Conservation (phyloP, 176 grass and related monocot species). For the Aegilops bicornis region DNA sequence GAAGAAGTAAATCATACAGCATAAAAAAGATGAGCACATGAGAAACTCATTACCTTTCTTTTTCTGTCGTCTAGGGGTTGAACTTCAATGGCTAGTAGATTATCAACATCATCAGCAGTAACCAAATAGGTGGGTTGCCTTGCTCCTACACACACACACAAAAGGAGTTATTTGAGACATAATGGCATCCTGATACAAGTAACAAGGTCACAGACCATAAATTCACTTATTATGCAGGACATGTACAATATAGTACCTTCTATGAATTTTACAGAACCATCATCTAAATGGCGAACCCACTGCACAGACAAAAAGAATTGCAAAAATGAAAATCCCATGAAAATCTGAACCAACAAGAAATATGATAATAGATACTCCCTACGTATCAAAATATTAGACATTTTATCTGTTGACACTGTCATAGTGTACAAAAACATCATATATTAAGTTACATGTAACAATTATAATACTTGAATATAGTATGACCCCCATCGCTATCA, state of each 20-base stretch:
- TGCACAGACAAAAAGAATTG: slow-evolving; percentile 37
- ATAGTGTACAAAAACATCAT: no score
- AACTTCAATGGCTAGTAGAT: slow-evolving; percentile 86
- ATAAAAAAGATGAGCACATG: slow-evolving; percentile 20
- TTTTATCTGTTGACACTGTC: no score
- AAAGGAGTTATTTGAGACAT: background rate
- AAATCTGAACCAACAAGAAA: background rate
- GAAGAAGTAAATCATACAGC: background rate
- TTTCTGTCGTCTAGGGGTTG: slow-evolving; percentile 95
- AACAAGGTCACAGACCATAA: slow-evolving; percentile 26
- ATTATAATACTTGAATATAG: no score
- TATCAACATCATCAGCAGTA: slow-evolving; percentile 92
- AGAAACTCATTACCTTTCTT: slow-evolving; percentile 62
- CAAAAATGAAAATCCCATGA: background rate
- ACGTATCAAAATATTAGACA: no score
- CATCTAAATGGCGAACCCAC: slow-evolving; percentile 94
- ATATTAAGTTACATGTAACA: no score
- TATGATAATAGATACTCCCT: no score
- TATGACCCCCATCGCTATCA: no score
- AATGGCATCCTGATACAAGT: slow-evolving; percentile 28
- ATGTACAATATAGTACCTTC: slow-evolving; percentile 48
- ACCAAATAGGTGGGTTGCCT: slow-evolving; percentile 87
- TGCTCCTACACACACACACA: slow-evolving; percentile 50
- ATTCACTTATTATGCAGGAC: background rate
- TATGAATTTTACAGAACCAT: slow-evolving; percentile 91